These are phyloP conservation scores for Cyamopsis tetragonoloba DNA, from an alignment of 306 rosid genomes.

Conservation along the genomic window DNA sequence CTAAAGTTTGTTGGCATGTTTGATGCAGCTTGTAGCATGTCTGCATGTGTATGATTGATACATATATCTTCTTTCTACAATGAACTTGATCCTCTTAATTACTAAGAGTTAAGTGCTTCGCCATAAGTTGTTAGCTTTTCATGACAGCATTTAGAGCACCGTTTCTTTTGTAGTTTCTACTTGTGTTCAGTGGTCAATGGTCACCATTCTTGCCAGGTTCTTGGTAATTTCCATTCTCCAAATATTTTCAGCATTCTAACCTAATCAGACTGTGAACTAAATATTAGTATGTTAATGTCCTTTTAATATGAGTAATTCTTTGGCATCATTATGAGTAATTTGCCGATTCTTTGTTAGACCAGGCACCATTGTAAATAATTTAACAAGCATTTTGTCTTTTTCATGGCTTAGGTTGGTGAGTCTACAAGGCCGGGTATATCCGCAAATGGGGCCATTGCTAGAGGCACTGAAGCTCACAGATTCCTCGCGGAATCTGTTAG, in stretches of 20 bases:
- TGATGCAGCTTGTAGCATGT: conserved; percentile 3
- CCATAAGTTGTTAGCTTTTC: not conserved
- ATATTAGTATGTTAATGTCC: not conserved
- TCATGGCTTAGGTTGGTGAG: conserved; percentile 64
- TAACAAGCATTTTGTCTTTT: conserved; percentile 11
- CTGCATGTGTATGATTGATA: not conserved
- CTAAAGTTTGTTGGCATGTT: not conserved
- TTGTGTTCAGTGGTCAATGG: conserved; percentile 17
- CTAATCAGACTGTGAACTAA: not conserved
- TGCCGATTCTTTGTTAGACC: not conserved
- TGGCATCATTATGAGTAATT: not conserved
- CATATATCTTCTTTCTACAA: conserved; percentile 5
- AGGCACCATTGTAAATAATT: not conserved
- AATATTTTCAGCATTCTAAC: conserved; percentile 4
- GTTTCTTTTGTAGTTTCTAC: conserved; percentile 13
- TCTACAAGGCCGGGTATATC: conserved; percentile 59
- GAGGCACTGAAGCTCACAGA: conserved; percentile 46
- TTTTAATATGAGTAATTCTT: not conserved
- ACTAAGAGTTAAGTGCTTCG: not conserved
- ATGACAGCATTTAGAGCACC: not conserved
- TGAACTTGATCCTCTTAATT: not conserved
- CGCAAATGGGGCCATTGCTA: conserved; percentile 52
- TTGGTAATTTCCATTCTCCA: not conserved
- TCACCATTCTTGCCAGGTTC: not conserved
- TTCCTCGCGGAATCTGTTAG: conserved; percentile 62